Conservation (phyloP, 2,329 filamentous ascomycete genomes). For the Mariannaea elegans region DNA sequence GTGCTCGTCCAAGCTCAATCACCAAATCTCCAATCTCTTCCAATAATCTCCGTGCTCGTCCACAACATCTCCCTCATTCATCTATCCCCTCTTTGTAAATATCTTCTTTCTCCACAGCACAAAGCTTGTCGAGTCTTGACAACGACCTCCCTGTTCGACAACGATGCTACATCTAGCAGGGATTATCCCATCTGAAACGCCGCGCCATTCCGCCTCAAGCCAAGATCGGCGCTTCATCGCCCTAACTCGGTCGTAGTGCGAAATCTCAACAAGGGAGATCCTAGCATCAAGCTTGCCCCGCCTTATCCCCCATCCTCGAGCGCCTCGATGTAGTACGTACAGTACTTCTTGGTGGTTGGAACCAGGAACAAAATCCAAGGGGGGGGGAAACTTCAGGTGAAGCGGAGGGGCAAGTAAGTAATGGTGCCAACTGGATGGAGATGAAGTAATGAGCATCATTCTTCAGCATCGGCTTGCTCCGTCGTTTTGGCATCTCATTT, state of each 20-base stretch:
- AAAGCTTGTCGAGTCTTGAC: conserved; percentile 52
- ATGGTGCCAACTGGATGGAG: too few relatives aligned
- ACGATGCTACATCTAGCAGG: conserved; percentile 40
- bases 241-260: conserved; percentile 22
- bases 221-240: conserved; percentile 34
- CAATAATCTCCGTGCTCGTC: conserved; percentile 4
- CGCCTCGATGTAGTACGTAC: too few relatives aligned
- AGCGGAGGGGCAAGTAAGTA: too few relatives aligned
- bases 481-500: too few relatives aligned
- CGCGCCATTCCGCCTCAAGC: conserved; percentile 37
- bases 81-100: too few relatives aligned
- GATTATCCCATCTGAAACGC: conserved; percentile 48
- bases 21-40: conserved; percentile 16
- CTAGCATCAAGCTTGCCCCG: neutral
- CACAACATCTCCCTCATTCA: too few relatives aligned
- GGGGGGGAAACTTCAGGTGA: too few relatives aligned
- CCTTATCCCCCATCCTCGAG: neutral
- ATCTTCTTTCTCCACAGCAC: conserved; percentile 37
- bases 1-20: too few relatives aligned
- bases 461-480: too few relatives aligned
- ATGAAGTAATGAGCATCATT: too few relatives aligned
- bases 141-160: conserved; percentile 38
- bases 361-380: too few relatives aligned
- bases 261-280: conserved; percentile 14
- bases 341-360: too few relatives aligned